phyloP scores from a whole-genome alignment of 176 grass and related monocot species.

The Miscanthus lutarioriparius region DNA sequence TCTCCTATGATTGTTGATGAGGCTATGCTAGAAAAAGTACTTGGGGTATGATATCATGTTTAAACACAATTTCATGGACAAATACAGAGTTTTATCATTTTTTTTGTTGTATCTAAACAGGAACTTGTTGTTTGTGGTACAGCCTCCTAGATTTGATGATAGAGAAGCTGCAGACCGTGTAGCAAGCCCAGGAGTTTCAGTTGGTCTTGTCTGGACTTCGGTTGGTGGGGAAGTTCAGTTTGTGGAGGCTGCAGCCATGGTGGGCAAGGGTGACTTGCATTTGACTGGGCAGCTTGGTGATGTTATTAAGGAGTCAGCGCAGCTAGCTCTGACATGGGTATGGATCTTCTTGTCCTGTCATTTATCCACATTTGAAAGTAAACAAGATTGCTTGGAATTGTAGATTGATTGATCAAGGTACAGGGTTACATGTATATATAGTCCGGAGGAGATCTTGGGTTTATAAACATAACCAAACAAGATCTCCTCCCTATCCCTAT shows the following conservation, averaged over 20 bases:
- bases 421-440: background rate
- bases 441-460: background rate
- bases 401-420: background rate
- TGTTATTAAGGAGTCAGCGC: constrained; percentile 99
- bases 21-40: constrained; percentile 94
- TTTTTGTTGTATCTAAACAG: constrained; percentile 16
- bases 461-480: background rate
- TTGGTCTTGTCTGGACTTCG: constrained; percentile 95
- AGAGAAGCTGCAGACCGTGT: constrained; percentile 86
- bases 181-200: constrained; percentile 77
- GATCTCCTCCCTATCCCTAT: background rate
- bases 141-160: constrained; percentile 96
- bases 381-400: background rate
- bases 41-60: constrained; percentile 68
- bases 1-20: constrained; percentile 75
- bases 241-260: constrained; percentile 89
- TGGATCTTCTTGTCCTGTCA: constrained; percentile 31
- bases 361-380: background rate
- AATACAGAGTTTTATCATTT: background rate
- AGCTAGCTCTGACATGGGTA: constrained; percentile 99
- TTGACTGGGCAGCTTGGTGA: constrained; percentile 96
- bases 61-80: constrained; percentile 8
- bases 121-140: constrained; percentile 34
- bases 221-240: constrained; percentile 97
- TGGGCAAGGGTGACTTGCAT: constrained; percentile 98